Evolutionary conservation across 345 rosid genomes (phyloP).

Genomic region (Aethionema arabicum): DNA sequence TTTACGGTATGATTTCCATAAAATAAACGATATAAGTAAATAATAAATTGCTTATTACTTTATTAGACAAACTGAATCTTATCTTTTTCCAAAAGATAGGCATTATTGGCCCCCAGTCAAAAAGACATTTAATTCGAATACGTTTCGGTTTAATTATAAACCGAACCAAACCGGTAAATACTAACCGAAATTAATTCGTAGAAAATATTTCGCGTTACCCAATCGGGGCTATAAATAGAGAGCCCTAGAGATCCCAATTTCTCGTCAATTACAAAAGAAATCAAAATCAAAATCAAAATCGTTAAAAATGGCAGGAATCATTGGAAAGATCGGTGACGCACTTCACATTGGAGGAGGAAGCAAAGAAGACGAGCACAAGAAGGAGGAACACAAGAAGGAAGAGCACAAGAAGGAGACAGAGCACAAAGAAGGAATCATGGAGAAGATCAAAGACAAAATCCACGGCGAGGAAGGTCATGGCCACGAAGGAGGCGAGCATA

Average conservation of each 20-base stretch:
- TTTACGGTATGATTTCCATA: too few relatives aligned
- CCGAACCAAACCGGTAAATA: too few relatives aligned
- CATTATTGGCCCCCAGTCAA: too few relatives aligned
- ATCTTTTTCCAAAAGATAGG: too few relatives aligned
- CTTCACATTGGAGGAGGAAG: slow-evolving; percentile 62
- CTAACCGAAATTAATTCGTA: too few relatives aligned
- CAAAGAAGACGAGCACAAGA: slow-evolving; percentile 44
- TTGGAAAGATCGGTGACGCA: slow-evolving; percentile 61
- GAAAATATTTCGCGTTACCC: too few relatives aligned
- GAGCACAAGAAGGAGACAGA: slow-evolving; percentile 38
- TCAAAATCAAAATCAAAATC: not conserved
- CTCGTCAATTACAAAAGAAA: slow-evolving; percentile 16
- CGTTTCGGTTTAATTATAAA: too few relatives aligned
- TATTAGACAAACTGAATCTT: too few relatives aligned
- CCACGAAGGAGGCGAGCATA: slow-evolving; percentile 23
- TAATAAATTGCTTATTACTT: too few relatives aligned
- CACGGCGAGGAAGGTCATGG: slow-evolving; percentile 40
- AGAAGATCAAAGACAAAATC: slow-evolving; percentile 45
- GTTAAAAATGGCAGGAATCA: slow-evolving; percentile 57
- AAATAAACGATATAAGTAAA: too few relatives aligned
- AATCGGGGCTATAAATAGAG: slow-evolving; percentile 26
- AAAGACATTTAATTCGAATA: too few relatives aligned
- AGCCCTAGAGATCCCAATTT: slow-evolving; percentile 20
- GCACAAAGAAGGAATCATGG: slow-evolving; percentile 51
- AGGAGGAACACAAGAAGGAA: slow-evolving; percentile 37